Percentiles rank a stretch among this genome's conserved stretches.
Evolutionary conservation across 2,329 filamentous ascomycete genomes (phyloP).

Genomic region (Ciborinia camelliae): DNA sequence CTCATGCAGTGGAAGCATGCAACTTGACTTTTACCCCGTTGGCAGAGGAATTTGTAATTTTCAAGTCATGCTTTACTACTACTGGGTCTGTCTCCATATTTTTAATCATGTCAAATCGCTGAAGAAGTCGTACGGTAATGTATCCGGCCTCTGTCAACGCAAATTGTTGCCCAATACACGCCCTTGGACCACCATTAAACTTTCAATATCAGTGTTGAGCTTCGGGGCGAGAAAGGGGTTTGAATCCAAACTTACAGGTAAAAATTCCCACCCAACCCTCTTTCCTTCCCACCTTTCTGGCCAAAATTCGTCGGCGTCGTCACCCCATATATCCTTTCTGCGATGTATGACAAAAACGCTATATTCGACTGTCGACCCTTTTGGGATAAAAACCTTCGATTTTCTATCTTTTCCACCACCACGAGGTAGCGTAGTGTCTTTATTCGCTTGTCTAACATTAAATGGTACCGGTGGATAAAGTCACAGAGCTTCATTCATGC

Average conservation of each 20-base stretch:
- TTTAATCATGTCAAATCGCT: constrained; percentile 21
- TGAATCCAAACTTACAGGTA: constrained; percentile 44
- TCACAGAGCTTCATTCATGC: constrained; percentile 48
- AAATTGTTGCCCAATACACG: constrained; percentile 57
- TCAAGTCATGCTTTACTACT: constrained; percentile 43
- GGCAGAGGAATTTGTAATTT: constrained; percentile 48
- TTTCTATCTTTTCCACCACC: constrained; percentile 36
- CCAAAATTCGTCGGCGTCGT: constrained; percentile 40
- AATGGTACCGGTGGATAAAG: constrained; percentile 40
- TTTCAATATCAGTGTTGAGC: neutral
- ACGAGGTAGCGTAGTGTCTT: constrained; percentile 30
- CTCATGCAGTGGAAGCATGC: constrained; percentile 19
- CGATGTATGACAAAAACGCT: constrained; percentile 39
- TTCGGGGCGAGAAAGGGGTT: neutral
- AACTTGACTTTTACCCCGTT: constrained; percentile 53
- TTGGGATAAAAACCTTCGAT: constrained; percentile 31
- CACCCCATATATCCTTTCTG: constrained; percentile 39
- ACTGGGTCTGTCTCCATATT: constrained; percentile 53
- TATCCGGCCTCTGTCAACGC: constrained; percentile 22
- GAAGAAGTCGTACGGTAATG: constrained; percentile 19
- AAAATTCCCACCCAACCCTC: constrained; percentile 45
- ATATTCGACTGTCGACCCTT: constrained; percentile 25
- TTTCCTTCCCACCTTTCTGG: constrained; percentile 42
- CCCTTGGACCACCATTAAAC: constrained; percentile 30
- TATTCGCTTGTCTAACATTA: constrained; percentile 27